Base-by-base conservation (phyloP, 805 yeast genomes). In the Candida nitratophila region DNA sequence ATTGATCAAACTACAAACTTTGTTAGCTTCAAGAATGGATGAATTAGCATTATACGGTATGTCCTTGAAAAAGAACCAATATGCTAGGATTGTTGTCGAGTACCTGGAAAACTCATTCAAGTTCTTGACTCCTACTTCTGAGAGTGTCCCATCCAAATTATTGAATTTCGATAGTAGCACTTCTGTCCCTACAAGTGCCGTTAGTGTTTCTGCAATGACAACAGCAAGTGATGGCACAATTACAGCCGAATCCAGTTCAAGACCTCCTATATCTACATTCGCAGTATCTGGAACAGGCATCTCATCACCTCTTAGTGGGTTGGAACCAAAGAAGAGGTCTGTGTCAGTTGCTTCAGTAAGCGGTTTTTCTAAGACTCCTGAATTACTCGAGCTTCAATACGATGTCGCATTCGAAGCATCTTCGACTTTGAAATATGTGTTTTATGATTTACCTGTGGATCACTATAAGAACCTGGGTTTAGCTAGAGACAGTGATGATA, bases 391-490 rank as follows among this genome's bases (percentile, higher is more conserved):
- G 32, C 41, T 61, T 12, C 60, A 58, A 41, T 51, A 53, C 38
- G 64, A 61, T 39, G 50, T 62, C 33, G 51, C 52, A 34, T 58
- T 59, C 8, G 90, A 83, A 54, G 70, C 83, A 37, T 76, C 86
- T 0, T 71, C 71, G 49, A 77, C 81, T 19, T 59, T 85, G 43
- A 72, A 83, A 2, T 57, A 72, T 20, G 68, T 81, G 19, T 68
- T 86, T 21, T 74, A 73, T 24, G 69, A 72, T n/a, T 58, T 82
- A 29, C 73, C 82, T 4, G 58, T 82, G 37, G 90, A 81, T 74
- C 22, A 82, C 76, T 31, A 82, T 69, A 45, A 80, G 77, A 26
- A 66, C 71, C 12, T 69, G 71, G 42, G 44, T 29, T 44, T 53
- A 6, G 41, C 55, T 4, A 51, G 50, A 11, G 29, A 33, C 17